Base-by-base conservation (phyloP, 108 stramenopile species). In the Pseudonitzschia delicatissima region DNA sequence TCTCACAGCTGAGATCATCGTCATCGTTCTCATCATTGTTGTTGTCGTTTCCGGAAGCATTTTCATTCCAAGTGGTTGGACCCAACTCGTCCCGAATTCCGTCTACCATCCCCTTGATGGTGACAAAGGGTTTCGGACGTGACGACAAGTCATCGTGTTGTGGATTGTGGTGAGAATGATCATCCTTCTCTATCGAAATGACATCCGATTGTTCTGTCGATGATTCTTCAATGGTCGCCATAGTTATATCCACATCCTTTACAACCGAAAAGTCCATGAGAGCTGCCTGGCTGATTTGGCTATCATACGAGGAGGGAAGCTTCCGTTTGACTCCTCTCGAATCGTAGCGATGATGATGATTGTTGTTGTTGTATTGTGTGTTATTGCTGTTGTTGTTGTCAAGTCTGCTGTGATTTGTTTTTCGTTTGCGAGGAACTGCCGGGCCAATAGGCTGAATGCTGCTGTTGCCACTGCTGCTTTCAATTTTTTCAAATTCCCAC, bases 401-500 rank as follows among this genome's bases (percentile, higher is more conserved):
- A n/a, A n/a, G n/a, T n/a, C n/a, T n/a, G 40, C 15, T 15, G 40
- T 42, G 40, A 42, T 42, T n/a, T 42, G 40, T 15, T 42, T 11
- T 15, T 11, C 15, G 40, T 11, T 15, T 11, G 15, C 40, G 40
- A 42, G 40, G 13, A 42, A 15, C 11, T 42, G 40, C 40, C 1
- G 40, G 40, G 15, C 40, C 40, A 0, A 15, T 42, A 15, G 40
- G 40, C 15, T 15, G 40, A 42, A 42, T 42, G 13, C 13, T 42
- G 15, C 31, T 36, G n/a, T 36, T 18, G 34, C 48, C 63, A 34
- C 31, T 59, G 1, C 17, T 28, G 11, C 11, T 9, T 1, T 59
- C 50, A 20, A 21, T 26, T 44, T 40, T 57, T 39, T 61, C 69
- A 74, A 93, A 93, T n/a, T 67, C 49, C 91, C 88, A 93, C 20